Conservation (phyloP, 371 early-diverging fungal species). For the Thermomucor indicae-seudaticae region DNA sequence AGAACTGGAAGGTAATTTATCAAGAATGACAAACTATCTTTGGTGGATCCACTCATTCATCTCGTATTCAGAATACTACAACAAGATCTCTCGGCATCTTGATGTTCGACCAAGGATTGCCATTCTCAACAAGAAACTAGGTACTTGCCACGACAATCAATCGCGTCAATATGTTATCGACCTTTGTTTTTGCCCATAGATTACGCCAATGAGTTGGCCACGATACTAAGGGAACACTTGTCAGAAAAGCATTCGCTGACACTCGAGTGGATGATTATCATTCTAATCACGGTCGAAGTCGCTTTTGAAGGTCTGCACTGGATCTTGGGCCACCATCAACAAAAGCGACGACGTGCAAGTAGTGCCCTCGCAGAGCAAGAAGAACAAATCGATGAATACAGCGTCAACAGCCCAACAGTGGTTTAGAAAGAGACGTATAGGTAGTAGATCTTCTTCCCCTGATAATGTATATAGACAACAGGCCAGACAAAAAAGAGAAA, state of each 20-base stretch:
- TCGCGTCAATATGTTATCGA: neutral
- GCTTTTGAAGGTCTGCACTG: neutral
- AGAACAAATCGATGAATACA: neutral
- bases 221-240: constrained; percentile 2
- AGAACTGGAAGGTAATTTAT: constrained; percentile 20
- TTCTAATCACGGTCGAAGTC: constrained; percentile 3
- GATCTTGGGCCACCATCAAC: neutral
- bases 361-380: neutral
- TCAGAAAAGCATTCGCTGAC: constrained; percentile 7
- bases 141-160: neutral
- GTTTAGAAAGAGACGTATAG: too few relatives aligned
- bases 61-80: constrained; percentile 7
- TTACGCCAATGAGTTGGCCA: constrained; percentile 7
- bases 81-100: constrained; percentile 4
- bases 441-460: too few relatives aligned
- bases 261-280: constrained; percentile 6
- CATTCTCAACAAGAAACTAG: constrained; percentile 12
- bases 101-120: constrained; percentile 11
- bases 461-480: too few relatives aligned
- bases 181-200: neutral
- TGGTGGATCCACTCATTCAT: too few relatives aligned
- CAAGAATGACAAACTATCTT: neutral
- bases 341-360: too few relatives aligned
- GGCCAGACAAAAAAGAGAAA: neutral
- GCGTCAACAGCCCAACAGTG: neutral